Base-by-base conservation (phyloP, 2,329 filamentous ascomycete genomes). In the Purpureocillium lavendulum region DNA sequence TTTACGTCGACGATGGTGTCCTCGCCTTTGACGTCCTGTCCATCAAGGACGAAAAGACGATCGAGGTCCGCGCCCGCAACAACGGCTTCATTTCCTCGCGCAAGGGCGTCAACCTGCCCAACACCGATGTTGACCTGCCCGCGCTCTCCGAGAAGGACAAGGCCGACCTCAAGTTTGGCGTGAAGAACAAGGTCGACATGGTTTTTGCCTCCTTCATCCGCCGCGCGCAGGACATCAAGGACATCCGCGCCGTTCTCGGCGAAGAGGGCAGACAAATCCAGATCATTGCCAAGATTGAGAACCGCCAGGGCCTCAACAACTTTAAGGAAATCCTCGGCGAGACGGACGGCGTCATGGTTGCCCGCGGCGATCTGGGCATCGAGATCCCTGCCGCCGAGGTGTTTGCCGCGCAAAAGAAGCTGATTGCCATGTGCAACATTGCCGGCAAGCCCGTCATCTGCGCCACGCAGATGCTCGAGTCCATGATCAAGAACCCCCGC, bases 261-360 rank as follows among this genome's bases (percentile, higher is more conserved):
- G 77, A 87, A 59, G 84, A 94, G 33, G 92, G 92, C 66, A 87
- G 85, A 70, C 82, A 94, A 65, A 96, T 98, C 58, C 90, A 98
- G 74, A 95, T 98, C 71, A 97, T 98, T 63, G 85, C 92, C 77
- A 98, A 98, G 84, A 95, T 98, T 54, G 92, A 98, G 80, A 98
- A 98, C 76, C 87, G 95, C 67, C 92, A 98, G 71, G 92, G 92
- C 69, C 85, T 98, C 50, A 97, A 98, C 82, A 98, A 98, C 79
- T 98, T 98, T 66, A 82, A 85, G 55, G 90, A 97, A 72, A 98
- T 98, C 58, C 81, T 98, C 45, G 77, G 80, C 60, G 87, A 89
- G 72, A 97, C 92, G 6, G 92, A 98, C 65, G 92, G 92, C 77
- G 89, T 98, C 73, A 98, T 98, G 92, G 92, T 98, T 53, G 92